Evolutionary conservation across 371 early-diverging fungal species (phyloP), one percentile per base, ranked within the genome.

Genomic region (Mucor mucedo): DNA sequence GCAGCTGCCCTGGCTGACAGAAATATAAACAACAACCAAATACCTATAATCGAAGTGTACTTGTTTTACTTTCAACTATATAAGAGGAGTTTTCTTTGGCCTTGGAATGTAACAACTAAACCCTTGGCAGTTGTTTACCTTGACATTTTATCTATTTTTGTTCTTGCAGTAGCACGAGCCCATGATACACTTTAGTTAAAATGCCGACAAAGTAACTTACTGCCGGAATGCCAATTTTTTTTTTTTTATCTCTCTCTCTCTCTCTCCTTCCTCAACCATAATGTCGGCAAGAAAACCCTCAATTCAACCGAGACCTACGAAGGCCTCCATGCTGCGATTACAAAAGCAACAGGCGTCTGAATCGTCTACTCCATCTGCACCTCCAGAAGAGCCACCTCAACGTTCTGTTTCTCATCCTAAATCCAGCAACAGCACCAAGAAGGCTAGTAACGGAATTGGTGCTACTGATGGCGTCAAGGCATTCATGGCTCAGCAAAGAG

Each of bases 401-500:
- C 16, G 8, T 8, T 47, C 47, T 6, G 47, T 47, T 21, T 21
- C 47, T 21, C 47, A 27, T 8, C 4, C 47, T 47, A 21, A 21
- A 21, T 21, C 21, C 21, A 21, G 8, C 47, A 21, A 9, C 8
- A 47, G 6, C 21, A 27, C 47, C 5, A 21, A n/a, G 8, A 47
- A 47, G 21, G 7, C 47, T 4, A 47, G 10, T 4, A 13, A n/a
- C n/a, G 42, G n/a, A 10, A 21, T 47, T 5, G 47, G 62, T 11
- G 40, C 81, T 10, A 69, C 75, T 9, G 76, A 74, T 52, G 80
- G 83, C 4, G 75, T 82, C 8, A 72, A 75, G 35, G 76, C 76
- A 0, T 82, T 82, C 30, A 76, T 82, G 79, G 76, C 79, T 0
- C 63, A 76, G 32, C 77, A 82, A 55, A 62, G 82, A 41, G 78